phyloP scores from a whole-genome alignment of 2,329 filamentous ascomycete species.

The Pseudopithomyces chartarum region DNA sequence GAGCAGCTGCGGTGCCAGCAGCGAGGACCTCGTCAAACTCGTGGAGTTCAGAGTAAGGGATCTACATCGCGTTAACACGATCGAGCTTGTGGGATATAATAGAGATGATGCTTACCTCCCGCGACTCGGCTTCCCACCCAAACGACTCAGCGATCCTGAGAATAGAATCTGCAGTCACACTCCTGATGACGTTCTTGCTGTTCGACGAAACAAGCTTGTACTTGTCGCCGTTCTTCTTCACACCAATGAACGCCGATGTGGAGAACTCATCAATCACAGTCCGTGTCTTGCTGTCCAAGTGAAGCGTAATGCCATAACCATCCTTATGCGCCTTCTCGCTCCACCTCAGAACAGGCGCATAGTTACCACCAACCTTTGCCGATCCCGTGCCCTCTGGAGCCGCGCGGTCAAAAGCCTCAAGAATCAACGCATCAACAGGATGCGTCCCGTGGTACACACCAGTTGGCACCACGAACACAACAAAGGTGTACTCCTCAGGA shows the following conservation, averaged over 20 bases:
- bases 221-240: constrained; percentile 63
- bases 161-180: constrained; percentile 80
- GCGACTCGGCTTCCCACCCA: constrained; percentile 82
- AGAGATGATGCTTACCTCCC: constrained; percentile 59
- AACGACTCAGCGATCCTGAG: constrained; percentile 75
- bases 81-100: neutral
- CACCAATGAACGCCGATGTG: constrained; percentile 90
- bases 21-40: constrained; percentile 82
- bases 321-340: constrained; percentile 78
- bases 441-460: constrained; percentile 92
- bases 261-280: constrained; percentile 94
- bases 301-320: constrained; percentile 92
- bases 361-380: constrained; percentile 96
- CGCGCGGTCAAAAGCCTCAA: constrained; percentile 91
- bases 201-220: constrained; percentile 85
- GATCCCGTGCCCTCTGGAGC: constrained; percentile 89
- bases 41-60: constrained; percentile 67
- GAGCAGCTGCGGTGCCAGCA: constrained; percentile 85
- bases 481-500: constrained; percentile 90
- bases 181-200: constrained; percentile 85
- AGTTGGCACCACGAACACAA: constrained; percentile 87
- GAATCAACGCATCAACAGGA: constrained; percentile 83
- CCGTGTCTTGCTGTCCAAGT: constrained; percentile 83
- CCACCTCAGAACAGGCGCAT: constrained; percentile 87
- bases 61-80: constrained; percentile 48